These are phyloP conservation scores for Russula sp. DNA, from an alignment of 768 basidiomycete species.

Conservation along the genomic window DNA sequence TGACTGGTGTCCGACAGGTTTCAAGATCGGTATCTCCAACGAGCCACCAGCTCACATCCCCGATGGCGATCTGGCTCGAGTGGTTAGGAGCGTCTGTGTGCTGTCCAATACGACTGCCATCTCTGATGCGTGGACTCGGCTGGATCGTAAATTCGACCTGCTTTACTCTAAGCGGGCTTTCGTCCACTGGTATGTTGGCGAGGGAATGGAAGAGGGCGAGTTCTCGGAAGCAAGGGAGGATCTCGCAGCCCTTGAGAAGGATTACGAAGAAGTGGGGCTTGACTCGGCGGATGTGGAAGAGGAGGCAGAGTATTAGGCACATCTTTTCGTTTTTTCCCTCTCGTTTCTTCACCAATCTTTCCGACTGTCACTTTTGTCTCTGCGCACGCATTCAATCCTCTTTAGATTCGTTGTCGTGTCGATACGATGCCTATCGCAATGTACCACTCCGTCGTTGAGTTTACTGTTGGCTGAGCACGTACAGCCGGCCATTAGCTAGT, in stretches of 20 bases:
- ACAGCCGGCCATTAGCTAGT: too few species aligned
- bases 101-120: conserved; percentile 73
- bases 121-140: conserved; percentile 69
- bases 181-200: conserved; percentile 66
- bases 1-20: conserved; percentile 77
- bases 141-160: conserved; percentile 79
- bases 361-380: not conserved
- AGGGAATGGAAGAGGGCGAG: conserved; percentile 90
- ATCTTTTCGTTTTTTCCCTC: too few species aligned
- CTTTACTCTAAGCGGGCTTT: conserved; percentile 63
- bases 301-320: conserved; percentile 46
- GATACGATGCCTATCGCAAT: conserved; percentile 3
- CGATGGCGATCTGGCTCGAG: conserved; percentile 73
- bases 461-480: too few species aligned
- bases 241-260: conserved; percentile 95
- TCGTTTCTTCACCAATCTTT: not conserved
- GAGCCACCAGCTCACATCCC: conserved; percentile 74
- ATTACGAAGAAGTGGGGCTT: conserved; percentile 81
- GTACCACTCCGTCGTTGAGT: not conserved
- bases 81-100: conserved; percentile 73
- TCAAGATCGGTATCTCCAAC: conserved; percentile 78
- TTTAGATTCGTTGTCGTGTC: not conserved
- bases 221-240: conserved; percentile 99
- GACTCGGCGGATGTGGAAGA: conserved; percentile 52
- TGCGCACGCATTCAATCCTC: too few species aligned